A percentile compares a stretch with the other conserved stretches of the same genome.
These are phyloP conservation scores for Arthrinium puccinioides DNA, from an alignment of 2,329 filamentous ascomycete species.

Conservation along the genomic window DNA sequence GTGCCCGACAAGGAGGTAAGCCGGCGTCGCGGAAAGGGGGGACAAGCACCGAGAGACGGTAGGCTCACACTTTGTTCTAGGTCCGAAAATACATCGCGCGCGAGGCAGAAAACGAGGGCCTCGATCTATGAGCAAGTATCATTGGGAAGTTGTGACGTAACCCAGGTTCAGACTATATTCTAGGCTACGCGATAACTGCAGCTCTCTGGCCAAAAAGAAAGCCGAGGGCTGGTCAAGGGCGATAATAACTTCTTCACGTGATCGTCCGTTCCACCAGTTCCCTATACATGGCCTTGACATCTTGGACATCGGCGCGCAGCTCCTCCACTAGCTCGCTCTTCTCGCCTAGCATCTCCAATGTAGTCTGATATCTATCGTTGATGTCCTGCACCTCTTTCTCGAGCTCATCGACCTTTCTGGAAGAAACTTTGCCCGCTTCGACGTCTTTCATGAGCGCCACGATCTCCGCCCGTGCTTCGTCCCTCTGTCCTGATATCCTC, in stretches of 20 bases:
- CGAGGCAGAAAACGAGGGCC: conserved; percentile 76
- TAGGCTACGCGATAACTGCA: too few species aligned
- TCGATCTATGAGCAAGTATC: too few species aligned
- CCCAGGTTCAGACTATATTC: too few species aligned
- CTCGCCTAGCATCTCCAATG: conserved; percentile 90
- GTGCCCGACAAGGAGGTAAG: conserved; percentile 78
- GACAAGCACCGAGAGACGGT: too few species aligned
- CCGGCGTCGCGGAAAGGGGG: conserved; percentile 10
- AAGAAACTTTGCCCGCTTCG: conserved; percentile 58
- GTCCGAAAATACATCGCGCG: conserved; percentile 71
- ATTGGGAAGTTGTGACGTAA: too few species aligned
- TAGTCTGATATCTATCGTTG: conserved; percentile 77
- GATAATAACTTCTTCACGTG: too few species aligned
- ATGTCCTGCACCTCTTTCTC: conserved; percentile 63
- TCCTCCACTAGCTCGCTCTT: conserved; percentile 95
- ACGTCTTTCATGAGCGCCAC: conserved; percentile 82
- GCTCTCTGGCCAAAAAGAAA: too few species aligned
- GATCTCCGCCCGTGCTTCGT: conserved; percentile 89
- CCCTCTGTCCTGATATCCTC: conserved; percentile 74
- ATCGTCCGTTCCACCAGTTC: conserved; percentile 84
- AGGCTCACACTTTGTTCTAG: conserved; percentile 28
- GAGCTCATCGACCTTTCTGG: conserved; percentile 53
- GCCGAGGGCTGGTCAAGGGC: too few species aligned
- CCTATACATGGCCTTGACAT: conserved; percentile 94
- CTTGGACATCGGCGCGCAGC: conserved; percentile 76